phyloP scores from a whole-genome alignment of 2,329 filamentous ascomycete species.

The Beauveria medogensis region DNA sequence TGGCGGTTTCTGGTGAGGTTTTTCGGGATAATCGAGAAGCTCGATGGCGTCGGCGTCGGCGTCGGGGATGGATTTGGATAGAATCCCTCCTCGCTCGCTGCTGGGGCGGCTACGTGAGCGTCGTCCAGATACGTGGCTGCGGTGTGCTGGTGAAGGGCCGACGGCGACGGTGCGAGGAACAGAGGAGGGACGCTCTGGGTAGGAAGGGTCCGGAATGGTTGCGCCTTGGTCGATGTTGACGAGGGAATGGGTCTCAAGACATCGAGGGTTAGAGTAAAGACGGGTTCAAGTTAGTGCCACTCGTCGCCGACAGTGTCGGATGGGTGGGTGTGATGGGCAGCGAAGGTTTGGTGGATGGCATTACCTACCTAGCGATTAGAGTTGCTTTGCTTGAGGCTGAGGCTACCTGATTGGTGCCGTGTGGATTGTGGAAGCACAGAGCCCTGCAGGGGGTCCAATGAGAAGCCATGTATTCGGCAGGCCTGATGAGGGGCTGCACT shows the following conservation, averaged over 20 bases:
- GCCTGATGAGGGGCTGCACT: not conserved
- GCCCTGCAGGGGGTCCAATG: not conserved
- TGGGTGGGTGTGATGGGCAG: not conserved
- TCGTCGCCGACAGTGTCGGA: not conserved
- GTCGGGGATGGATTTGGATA: not conserved
- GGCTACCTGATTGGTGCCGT: too few relatives aligned
- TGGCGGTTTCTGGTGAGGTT: not conserved
- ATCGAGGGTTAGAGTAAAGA: not conserved
- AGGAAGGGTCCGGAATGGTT: conserved; percentile 27
- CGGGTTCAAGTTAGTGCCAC: not conserved
- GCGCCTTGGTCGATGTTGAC: conserved; percentile 12
- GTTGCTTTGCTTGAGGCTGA: too few relatives aligned
- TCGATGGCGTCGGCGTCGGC: conserved; percentile 29
- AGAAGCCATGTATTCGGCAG: not conserved
- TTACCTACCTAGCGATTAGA: too few relatives aligned
- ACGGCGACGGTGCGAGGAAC: conserved; percentile 20
- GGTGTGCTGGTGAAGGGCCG: conserved; percentile 15
- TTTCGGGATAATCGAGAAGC: conserved; percentile 32
- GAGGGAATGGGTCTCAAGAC: not conserved
- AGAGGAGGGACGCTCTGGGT: conserved; percentile 31
- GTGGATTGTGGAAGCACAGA: not conserved
- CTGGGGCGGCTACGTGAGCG: conserved; percentile 16
- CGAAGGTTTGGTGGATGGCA: too few relatives aligned
- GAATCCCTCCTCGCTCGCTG: conserved; percentile 30
- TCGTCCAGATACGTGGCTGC: conserved; percentile 11